A percentile compares a stretch with the other conserved stretches of the same genome.
phyloP scores from a whole-genome alignment of 176 grass and related monocot species.

The Carex littledalei region DNA sequence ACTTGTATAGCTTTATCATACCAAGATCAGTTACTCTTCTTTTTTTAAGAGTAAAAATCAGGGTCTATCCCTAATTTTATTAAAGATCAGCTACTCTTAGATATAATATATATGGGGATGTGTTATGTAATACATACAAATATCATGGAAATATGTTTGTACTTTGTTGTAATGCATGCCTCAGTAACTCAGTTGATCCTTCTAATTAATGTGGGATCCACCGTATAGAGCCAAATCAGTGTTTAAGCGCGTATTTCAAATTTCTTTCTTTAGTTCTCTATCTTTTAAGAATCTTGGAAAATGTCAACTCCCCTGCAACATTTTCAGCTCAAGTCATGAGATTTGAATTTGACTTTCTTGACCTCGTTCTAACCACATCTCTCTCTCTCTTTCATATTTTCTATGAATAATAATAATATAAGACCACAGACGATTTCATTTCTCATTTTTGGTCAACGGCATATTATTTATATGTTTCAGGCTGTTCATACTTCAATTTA shows the following conservation, averaged over 20 bases:
- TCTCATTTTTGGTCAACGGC: not conserved
- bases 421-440: not conserved
- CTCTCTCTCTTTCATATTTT: not conserved
- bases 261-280: not conserved
- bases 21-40: no score
- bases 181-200: no score
- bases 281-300: not conserved
- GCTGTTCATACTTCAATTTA: not conserved
- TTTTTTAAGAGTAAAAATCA: no score
- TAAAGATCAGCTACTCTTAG: no score
- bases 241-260: not conserved
- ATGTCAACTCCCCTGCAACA: not conserved
- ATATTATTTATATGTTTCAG: not conserved
- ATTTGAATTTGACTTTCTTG: slow-evolving; percentile 1
- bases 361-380: not conserved
- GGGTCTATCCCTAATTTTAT: no score
- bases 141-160: no score
- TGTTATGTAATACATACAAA: no score
- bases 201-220: not conserved
- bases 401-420: not conserved
- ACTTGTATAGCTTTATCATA: no score
- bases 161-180: no score
- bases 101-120: no score
- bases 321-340: not conserved
- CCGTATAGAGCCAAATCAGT: not conserved